These are phyloP conservation scores for Alternaria infectoria DNA, from an alignment of 2,329 filamentous ascomycete genomes.

Conservation along the genomic window DNA sequence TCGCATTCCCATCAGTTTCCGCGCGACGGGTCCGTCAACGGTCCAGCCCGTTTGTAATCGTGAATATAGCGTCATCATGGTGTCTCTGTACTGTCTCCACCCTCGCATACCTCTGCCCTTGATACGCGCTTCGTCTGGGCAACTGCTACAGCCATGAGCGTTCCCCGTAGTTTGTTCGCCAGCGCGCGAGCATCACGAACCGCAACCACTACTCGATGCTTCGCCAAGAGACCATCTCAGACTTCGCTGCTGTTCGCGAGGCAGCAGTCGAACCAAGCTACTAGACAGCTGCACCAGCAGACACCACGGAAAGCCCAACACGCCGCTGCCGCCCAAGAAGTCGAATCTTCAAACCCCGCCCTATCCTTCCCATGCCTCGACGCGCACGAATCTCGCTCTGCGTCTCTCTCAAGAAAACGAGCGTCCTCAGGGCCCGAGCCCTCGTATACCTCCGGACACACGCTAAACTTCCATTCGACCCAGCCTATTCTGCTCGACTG, in stretches of 20 bases:
- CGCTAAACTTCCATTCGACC: conserved; percentile 75
- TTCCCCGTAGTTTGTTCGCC: conserved; percentile 36
- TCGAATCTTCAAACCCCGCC: conserved; percentile 49
- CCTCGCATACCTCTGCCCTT: conserved; percentile 8
- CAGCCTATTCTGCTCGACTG: conserved; percentile 86
- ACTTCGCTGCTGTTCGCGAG: conserved; percentile 16
- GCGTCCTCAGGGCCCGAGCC: conserved; percentile 82
- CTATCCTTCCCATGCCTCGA: conserved; percentile 52
- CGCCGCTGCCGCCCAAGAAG: conserved; percentile 25
- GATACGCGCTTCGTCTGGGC: not conserved
- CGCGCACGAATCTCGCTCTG: conserved; percentile 59
- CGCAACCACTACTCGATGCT: conserved; percentile 6
- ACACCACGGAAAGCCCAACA: conserved; percentile 33
- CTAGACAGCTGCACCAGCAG: conserved; percentile 40
- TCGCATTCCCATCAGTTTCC: conserved; percentile 15
- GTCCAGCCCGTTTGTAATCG: conserved; percentile 21
- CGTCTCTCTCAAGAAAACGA: conserved; percentile 74
- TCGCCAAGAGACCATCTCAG: conserved; percentile 13
- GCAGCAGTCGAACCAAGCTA: conserved; percentile 30
- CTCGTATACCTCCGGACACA: conserved; percentile 89
- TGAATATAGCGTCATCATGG: conserved; percentile 24
- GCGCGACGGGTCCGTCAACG: conserved; percentile 1
- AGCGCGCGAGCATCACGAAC: conserved; percentile 28
- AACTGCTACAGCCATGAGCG: conserved; percentile 33
- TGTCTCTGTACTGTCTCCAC: conserved; percentile 11